Percentiles rank a stretch among this genome's conserved stretches.
Conservation (phyloP, 163 green algal species). For the Volvox carteri region DNA sequence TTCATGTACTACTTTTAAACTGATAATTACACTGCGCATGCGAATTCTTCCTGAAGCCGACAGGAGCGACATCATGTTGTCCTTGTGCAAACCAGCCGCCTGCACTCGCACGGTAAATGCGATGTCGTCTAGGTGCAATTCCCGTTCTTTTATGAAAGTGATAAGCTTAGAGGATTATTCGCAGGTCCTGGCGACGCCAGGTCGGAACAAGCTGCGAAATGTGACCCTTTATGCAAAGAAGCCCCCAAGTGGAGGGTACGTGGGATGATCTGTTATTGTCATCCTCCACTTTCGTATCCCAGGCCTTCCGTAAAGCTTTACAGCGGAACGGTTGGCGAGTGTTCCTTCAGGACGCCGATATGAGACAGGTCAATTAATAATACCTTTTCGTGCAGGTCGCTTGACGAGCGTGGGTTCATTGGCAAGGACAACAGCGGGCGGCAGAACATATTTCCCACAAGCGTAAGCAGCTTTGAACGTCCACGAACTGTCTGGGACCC, state of each 20-base stretch:
- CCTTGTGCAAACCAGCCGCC: not conserved
- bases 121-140: too few species aligned
- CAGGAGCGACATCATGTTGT: not conserved
- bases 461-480: slow-evolving; percentile 8
- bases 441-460: slow-evolving; percentile 50
- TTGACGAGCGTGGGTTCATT: slow-evolving; percentile 31
- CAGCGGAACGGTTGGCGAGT: too few species aligned
- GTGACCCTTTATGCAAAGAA: not conserved
- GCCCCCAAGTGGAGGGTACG: not conserved
- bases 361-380: too few species aligned
- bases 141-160: too few species aligned
- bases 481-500: too few species aligned
- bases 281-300: too few species aligned
- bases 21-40: not conserved
- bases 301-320: too few species aligned
- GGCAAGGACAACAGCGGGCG: slow-evolving; percentile 46
- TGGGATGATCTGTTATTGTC: not conserved
- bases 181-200: slow-evolving; percentile 9
- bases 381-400: too few species aligned
- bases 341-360: too few species aligned
- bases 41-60: too few species aligned
- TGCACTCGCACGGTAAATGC: not conserved
- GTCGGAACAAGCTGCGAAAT: not conserved
- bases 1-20: not conserved
- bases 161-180: not conserved